Percentiles rank a stretch among this genome's conserved stretches.
Evolutionary conservation across 257 asterid genomes (phyloP).

Genomic region (Ajuga chamaepitys): DNA sequence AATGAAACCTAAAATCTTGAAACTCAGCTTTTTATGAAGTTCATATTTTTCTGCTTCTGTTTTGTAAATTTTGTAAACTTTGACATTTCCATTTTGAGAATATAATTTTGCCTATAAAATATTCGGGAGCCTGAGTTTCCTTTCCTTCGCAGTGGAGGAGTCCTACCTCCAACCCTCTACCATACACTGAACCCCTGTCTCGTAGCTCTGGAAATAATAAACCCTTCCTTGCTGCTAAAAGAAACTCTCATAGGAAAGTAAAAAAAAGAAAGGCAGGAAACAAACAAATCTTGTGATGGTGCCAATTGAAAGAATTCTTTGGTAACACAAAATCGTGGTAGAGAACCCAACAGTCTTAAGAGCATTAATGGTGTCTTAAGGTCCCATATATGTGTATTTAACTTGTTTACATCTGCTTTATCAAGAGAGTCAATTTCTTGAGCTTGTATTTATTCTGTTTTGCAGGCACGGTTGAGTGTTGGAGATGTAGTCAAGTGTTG

Average conservation of each 20-base stretch:
- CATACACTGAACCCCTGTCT: neutral
- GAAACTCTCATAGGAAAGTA: neutral
- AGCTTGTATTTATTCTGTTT: conserved; percentile 12
- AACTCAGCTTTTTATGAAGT: neutral
- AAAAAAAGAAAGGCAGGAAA: neutral
- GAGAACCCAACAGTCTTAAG: neutral
- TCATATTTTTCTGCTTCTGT: neutral
- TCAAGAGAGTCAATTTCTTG: neutral
- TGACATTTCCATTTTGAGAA: neutral
- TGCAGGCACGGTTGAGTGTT: conserved; percentile 67
- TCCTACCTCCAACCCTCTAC: neutral
- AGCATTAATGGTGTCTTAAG: neutral
- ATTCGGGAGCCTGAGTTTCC: neutral
- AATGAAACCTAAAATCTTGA: neutral
- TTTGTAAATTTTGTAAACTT: neutral
- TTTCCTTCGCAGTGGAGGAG: neutral
- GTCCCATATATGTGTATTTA: neutral
- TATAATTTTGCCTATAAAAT: neutral
- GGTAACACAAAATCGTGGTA: neutral
- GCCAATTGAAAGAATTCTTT: neutral
- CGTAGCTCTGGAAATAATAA: neutral
- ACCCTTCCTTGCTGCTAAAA: neutral
- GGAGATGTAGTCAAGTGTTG: conserved; percentile 89
- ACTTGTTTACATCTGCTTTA: neutral
- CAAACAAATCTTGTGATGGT: neutral